phyloP scores from a whole-genome alignment of 2,329 filamentous ascomycete species.

The Fusarium odoratissimum region DNA sequence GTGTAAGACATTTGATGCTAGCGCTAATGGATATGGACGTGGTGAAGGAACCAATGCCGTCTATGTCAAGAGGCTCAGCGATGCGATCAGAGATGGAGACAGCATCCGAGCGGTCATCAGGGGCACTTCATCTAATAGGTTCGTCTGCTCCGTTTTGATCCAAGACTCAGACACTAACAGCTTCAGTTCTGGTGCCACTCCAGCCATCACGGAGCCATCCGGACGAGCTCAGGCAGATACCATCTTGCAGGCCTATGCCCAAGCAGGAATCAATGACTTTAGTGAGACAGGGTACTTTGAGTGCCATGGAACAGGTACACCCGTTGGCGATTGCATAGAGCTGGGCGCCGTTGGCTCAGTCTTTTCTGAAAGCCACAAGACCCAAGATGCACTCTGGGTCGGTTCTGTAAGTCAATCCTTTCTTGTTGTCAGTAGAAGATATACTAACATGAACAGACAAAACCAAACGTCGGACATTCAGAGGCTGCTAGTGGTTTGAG shows the following conservation, averaged over 20 bases:
- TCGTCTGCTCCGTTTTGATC: too few relatives aligned
- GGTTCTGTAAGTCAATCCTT: conserved; percentile 54
- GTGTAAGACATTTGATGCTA: conserved; percentile 60
- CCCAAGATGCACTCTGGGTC: conserved; percentile 51
- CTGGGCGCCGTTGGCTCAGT: conserved; percentile 49
- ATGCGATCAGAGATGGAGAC: conserved; percentile 65
- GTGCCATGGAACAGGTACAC: conserved; percentile 48
- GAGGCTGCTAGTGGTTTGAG: conserved; percentile 47
- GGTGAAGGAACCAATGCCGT: conserved; percentile 67
- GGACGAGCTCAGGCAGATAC: conserved; percentile 54
- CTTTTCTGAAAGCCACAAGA: conserved; percentile 42
- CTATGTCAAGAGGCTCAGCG: conserved; percentile 63
- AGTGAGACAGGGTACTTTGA: conserved; percentile 46
- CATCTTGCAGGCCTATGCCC: conserved; percentile 43
- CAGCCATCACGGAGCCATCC: conserved; percentile 65
- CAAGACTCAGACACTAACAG: conserved; percentile 4
- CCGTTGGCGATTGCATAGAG: conserved; percentile 47
- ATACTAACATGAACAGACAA: conserved; percentile 41
- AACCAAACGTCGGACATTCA: conserved; percentile 45
- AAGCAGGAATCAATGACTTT: conserved; percentile 37
- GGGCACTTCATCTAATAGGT: conserved; percentile 51
- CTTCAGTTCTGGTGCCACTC: conserved; percentile 57
- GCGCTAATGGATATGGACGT: conserved; percentile 64
- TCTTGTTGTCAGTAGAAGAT: fast-evolving
- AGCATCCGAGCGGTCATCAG: conserved; percentile 62